phyloP scores from a whole-genome alignment of 164 flowering plant species.

The Saururus chinensis region DNA sequence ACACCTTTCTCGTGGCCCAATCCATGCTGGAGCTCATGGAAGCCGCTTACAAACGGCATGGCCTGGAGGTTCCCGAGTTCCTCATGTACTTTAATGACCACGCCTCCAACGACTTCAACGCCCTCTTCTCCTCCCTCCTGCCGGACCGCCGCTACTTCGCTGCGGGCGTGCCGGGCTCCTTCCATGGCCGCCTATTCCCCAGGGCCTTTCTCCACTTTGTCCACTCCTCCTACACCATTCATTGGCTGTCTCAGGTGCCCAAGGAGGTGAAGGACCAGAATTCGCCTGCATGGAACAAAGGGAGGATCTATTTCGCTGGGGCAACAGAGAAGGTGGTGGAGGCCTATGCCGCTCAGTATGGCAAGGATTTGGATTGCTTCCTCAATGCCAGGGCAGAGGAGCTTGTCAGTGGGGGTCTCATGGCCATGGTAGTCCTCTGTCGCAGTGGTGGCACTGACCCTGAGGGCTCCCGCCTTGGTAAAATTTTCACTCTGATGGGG shows the following conservation, averaged over 20 bases:
- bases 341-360: slow-evolving; percentile 16
- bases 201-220: slow-evolving; percentile 13
- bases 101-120: slow-evolving; percentile 21
- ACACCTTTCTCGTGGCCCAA: background rate
- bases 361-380: slow-evolving; percentile 10
- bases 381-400: slow-evolving; percentile 13
- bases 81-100: slow-evolving; percentile 23
- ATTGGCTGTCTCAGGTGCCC: slow-evolving; percentile 23
- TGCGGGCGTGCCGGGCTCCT: slow-evolving; percentile 25
- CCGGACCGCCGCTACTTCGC: slow-evolving; percentile 12
- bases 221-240: slow-evolving; percentile 18
- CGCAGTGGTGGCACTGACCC: background rate
- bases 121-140: slow-evolving; percentile 14
- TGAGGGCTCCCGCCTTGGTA: background rate
- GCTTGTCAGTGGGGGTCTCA: slow-evolving; percentile 14
- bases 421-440: slow-evolving; percentile 8
- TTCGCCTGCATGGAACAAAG: slow-evolving; percentile 12
- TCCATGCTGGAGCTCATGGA: background rate
- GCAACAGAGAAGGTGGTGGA: slow-evolving; percentile 6
- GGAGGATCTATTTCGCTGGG: slow-evolving; percentile 9
- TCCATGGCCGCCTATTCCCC: slow-evolving; percentile 22
- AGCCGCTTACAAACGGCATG: background rate
- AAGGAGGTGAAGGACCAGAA: slow-evolving; percentile 5
- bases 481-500: slow-evolving; percentile 2
- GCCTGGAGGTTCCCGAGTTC: slow-evolving; percentile 5